A percentile compares a stretch with the other conserved stretches of the same genome.
phyloP scores from a whole-genome alignment of 345 rosid genomes.

The Isatis tinctoria region DNA sequence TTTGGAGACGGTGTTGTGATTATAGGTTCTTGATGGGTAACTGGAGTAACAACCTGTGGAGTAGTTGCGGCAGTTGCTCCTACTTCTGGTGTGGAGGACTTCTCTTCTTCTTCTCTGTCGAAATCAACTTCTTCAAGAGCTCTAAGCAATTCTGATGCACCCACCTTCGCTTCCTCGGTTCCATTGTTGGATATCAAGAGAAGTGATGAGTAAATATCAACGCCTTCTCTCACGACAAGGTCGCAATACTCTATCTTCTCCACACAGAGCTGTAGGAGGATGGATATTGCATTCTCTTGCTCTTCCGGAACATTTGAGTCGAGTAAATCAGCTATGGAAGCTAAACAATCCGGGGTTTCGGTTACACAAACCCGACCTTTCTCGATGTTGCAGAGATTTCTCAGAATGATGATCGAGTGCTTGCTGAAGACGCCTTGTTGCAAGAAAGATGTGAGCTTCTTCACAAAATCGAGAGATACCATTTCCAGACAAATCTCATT shows the following conservation, averaged over 20 bases:
- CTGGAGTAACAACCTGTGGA: conserved; percentile 12
- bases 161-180: conserved; percentile 47
- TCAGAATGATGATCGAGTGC: conserved; percentile 42
- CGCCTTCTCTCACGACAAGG: conserved; percentile 56
- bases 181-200: conserved; percentile 53
- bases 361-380: conserved; percentile 55
- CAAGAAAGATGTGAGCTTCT: conserved; percentile 53
- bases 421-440: conserved; percentile 41
- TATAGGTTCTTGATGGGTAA: background rate
- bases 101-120: conserved; percentile 20
- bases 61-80: conserved; percentile 9
- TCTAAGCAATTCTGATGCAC: conserved; percentile 68
- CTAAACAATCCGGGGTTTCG: conserved; percentile 57
- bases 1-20: conserved; percentile 31
- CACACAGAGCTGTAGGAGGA: conserved; percentile 44
- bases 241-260: conserved; percentile 45
- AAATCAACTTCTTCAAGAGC: conserved; percentile 43
- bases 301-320: conserved; percentile 50
- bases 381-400: conserved; percentile 47
- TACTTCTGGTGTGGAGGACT: conserved; percentile 19
- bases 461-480: conserved; percentile 45
- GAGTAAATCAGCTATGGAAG: conserved; percentile 54
- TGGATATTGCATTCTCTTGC: conserved; percentile 57
- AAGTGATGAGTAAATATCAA: conserved; percentile 48
- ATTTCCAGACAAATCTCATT: conserved; percentile 41